Evolutionary conservation across 805 yeast genomes (phyloP).

Genomic region (Naumovozyma baii): DNA sequence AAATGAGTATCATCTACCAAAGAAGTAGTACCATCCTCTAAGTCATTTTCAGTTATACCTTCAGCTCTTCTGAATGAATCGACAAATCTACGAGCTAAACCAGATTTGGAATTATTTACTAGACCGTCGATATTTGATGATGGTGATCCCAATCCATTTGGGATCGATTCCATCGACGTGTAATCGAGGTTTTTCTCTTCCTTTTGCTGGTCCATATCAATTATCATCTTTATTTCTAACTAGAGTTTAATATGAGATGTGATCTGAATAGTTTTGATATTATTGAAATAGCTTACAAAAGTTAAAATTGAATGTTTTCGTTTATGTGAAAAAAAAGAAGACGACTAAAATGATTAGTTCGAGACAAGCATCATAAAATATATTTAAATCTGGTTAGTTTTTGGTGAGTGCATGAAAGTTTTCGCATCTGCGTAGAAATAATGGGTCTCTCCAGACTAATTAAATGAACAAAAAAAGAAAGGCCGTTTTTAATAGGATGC

Average conservation of each 20-base stretch:
- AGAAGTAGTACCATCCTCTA: conserved; percentile 14
- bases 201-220: neutral
- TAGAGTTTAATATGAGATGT: neutral
- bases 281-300: too few species aligned
- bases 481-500: too few species aligned
- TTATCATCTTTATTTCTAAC: neutral
- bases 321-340: too few species aligned
- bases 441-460: too few species aligned
- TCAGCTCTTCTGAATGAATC: conserved; percentile 22
- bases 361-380: too few species aligned
- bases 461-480: too few species aligned
- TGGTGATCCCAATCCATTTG: neutral
- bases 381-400: too few species aligned
- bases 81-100: conserved; percentile 7
- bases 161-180: neutral
- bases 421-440: too few species aligned
- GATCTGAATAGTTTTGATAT: too few species aligned
- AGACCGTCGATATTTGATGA: neutral
- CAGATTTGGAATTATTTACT: neutral
- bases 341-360: too few species aligned
- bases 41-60: conserved; percentile 5
- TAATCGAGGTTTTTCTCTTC: neutral
- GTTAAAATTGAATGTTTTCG: too few species aligned
- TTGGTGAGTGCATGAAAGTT: too few species aligned
- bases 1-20: conserved; percentile 8